Percentiles rank a stretch among this genome's conserved stretches.
Evolutionary conservation across 169 alveolate genomes (phyloP).

Genomic region (Plasmodium sp.): DNA sequence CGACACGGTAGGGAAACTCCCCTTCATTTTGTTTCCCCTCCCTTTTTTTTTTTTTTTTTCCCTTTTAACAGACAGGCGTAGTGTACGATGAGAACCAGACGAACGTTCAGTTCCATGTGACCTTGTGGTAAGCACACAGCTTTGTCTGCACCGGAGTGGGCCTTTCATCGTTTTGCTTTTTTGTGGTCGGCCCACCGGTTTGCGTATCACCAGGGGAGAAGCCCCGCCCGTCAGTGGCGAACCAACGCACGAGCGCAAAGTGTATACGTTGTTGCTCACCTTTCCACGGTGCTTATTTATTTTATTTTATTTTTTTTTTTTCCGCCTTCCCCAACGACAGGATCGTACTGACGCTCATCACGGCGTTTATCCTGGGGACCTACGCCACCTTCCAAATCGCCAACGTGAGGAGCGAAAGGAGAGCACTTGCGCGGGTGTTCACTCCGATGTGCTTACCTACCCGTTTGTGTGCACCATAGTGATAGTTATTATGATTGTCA

Average conservation of each 20-base stretch:
- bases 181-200: neutral
- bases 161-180: neutral
- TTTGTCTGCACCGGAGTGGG: neutral
- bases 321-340: neutral
- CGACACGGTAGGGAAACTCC: neutral
- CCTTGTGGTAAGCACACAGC: slow-evolving; percentile 28
- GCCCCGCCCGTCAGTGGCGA: neutral
- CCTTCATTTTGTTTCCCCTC: neutral
- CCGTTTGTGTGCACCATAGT: neutral
- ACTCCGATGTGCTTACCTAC: neutral
- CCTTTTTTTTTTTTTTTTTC: neutral
- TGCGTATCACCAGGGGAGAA: neutral
- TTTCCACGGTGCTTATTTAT: neutral
- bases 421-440: neutral
- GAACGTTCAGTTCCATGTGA: slow-evolving; percentile 33
- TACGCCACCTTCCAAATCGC: slow-evolving; percentile 41
- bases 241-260: neutral
- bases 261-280: neutral
- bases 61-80: slow-evolving; percentile 28
- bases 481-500: too few relatives aligned
- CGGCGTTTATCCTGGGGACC: slow-evolving; percentile 36
- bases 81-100: slow-evolving; percentile 70
- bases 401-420: slow-evolving; percentile 8
- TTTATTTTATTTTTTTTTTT: neutral
- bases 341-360: slow-evolving; percentile 21